These are phyloP conservation scores for Vinca minor DNA, from an alignment of 257 asterid genomes.

Conservation along the genomic window DNA sequence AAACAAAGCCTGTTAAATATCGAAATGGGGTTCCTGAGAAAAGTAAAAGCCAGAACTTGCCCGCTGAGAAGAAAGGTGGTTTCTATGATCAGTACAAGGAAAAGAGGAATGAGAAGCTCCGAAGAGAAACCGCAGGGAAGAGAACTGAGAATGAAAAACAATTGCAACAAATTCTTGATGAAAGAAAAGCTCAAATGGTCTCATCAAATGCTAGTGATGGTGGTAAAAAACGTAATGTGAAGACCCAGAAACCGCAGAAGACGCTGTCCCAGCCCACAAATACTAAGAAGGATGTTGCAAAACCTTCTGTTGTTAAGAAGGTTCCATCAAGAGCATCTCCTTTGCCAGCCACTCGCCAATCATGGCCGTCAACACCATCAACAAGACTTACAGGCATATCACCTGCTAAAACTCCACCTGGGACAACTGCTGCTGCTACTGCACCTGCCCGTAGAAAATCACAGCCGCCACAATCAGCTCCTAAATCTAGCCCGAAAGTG, in stretches of 20 bases:
- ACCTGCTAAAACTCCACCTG: constrained; percentile 48
- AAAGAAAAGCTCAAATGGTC: constrained; percentile 43
- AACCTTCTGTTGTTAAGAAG: constrained; percentile 47
- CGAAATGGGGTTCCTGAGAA: constrained; percentile 31
- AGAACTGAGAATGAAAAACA: constrained; percentile 55
- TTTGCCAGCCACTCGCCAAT: constrained; percentile 69
- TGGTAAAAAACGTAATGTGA: constrained; percentile 36
- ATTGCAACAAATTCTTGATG: constrained; percentile 39
- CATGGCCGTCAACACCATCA: constrained; percentile 79
- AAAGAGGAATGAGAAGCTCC: constrained; percentile 71
- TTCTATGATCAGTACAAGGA: constrained; percentile 55
- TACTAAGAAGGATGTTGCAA: constrained; percentile 48
- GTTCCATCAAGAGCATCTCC: constrained; percentile 45
- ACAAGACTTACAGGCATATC: constrained; percentile 52
- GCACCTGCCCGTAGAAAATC: constrained; percentile 55
- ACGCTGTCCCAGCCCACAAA: constrained; percentile 39
- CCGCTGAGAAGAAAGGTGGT: constrained; percentile 56
- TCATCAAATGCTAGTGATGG: constrained; percentile 40
- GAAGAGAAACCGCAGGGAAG: constrained; percentile 46
- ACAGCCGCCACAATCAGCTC: constrained; percentile 46
- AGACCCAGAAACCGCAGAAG: constrained; percentile 54
- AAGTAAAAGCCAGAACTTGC: constrained; percentile 48
- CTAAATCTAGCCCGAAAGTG: constrained; percentile 40
- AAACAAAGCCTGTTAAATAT: constrained; percentile 62
- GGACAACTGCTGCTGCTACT: constrained; percentile 34